Evolutionary conservation across 495 filamentous ascomycete genomes (phyloP), one percentile per base, ranked within the genome.

Genomic region (Talaromyces liani): DNA sequence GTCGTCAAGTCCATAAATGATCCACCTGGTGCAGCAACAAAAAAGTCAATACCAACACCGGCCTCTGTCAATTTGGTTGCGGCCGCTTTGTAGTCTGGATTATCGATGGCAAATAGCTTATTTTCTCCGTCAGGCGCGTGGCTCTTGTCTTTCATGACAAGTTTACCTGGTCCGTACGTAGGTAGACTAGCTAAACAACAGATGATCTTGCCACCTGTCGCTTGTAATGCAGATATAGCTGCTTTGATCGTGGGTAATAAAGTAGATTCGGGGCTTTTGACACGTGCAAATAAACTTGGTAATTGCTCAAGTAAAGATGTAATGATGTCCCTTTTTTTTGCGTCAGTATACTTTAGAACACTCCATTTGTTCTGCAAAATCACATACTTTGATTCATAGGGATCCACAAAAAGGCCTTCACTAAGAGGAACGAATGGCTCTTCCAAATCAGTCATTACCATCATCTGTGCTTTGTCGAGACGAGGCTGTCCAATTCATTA

Each of bases 371-470:
- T 63, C 47, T 65, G 41, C 58, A 41, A n/a, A 10, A 45, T 24
- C 14, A 18, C 80, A 56, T 79, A 87, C 85, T 89, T 92, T 25
- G 92, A 94, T 72, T 96, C 90, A 69, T 96, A 90, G 9, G 95
- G 93, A 72, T 99, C 94, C 4, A 97, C 93, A 74, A 99, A 97
- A 3, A 98, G 79, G 9, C 93, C 93, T 57, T 96, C 89, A 66
- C 89, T 91, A 16, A 98, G 78, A 53, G 95, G 94, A 7, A 97
- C 88, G 72, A 99, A 99, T 0, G 94, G 93, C 66, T 99, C 94
- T 66, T 99, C 92, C 62, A 99, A 84, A 71, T 99, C 94, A 9
- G 94, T 90, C 92, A 98, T 96, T 18, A 98, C 92, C 80, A 98
- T 86, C 93, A 98, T 97, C 69, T 99, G 94, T 5, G 94, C 91